These are phyloP conservation scores for Penicillium cinerascens DNA, from an alignment of 495 filamentous ascomycete genomes.

Conservation along the genomic window DNA sequence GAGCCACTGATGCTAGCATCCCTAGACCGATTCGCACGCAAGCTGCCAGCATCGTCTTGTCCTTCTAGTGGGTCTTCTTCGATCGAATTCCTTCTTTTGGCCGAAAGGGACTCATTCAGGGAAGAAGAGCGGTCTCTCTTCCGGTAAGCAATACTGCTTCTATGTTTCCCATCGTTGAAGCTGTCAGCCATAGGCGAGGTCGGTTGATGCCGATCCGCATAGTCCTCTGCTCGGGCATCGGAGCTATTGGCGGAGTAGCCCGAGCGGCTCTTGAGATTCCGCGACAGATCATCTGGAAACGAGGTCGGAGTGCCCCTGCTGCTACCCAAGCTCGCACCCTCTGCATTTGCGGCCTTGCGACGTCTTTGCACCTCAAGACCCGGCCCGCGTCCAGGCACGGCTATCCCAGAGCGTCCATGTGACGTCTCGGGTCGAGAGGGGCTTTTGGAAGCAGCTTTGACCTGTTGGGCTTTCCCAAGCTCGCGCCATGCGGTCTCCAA, in stretches of 20 bases:
- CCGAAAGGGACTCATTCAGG: conserved; percentile 10
- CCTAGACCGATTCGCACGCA: conserved; percentile 28
- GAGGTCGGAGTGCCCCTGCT: conserved; percentile 23
- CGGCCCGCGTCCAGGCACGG: conserved; percentile 41
- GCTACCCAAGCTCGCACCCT: conserved; percentile 25
- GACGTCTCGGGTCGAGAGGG: conserved; percentile 33
- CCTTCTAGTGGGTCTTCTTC: conserved; percentile 14
- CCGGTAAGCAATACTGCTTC: conserved; percentile 7
- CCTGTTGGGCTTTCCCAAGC: conserved; percentile 43
- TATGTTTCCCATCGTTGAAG: conserved; percentile 4
- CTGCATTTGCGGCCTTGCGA: conserved; percentile 21
- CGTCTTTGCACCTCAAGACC: conserved; percentile 31
- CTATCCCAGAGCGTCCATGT: conserved; percentile 36
- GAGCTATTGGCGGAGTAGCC: conserved; percentile 7
- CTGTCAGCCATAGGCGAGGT: conserved; percentile 10
- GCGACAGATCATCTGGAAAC: conserved; percentile 13
- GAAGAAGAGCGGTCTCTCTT: conserved; percentile 29
- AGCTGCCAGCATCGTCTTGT: conserved; percentile 17
- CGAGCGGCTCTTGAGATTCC: conserved; percentile 9
- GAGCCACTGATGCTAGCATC: conserved; percentile 43
- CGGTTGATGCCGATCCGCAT: conserved; percentile 7
- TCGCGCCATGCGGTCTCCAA: conserved; percentile 70
- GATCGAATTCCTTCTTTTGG: conserved; percentile 19
- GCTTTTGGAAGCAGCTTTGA: conserved; percentile 25
- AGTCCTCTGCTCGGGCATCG: conserved; percentile 5